Percentiles rank a stretch among this genome's conserved stretches.
phyloP scores from a whole-genome alignment of 1,139 yeast species.

The Schizosaccharomyces versatilis region DNA sequence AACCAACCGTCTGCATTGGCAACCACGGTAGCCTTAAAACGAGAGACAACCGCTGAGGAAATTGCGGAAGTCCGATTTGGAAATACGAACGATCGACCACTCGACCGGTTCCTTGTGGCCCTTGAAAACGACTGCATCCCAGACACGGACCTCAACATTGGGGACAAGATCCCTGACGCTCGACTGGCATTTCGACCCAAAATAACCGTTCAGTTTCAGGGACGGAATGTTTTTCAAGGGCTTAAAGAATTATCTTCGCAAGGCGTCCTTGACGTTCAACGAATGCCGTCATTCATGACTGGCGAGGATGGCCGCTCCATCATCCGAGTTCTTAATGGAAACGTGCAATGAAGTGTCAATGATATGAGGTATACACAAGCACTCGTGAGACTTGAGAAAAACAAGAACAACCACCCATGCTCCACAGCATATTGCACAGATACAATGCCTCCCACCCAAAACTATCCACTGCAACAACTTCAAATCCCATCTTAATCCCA shows the following conservation, averaged over 20 bases:
- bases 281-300: constrained; percentile 54
- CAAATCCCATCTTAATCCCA: too few relatives aligned
- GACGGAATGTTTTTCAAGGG: constrained; percentile 66
- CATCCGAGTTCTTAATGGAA: neutral
- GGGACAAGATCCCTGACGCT: neutral
- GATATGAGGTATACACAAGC: neutral
- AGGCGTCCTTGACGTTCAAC: constrained; percentile 31
- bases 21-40: neutral
- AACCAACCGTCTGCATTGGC: constrained; percentile 1
- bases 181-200: constrained; percentile 19
- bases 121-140: constrained; percentile 18
- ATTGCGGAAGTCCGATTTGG: constrained; percentile 1
- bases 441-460: too few relatives aligned
- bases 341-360: neutral
- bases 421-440: too few relatives aligned
- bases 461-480: too few relatives aligned
- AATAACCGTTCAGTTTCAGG: constrained; percentile 31
- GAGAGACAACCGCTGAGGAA: neutral
- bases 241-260: constrained; percentile 45
- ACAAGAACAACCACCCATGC: too few relatives aligned
- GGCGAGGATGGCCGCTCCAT: constrained; percentile 31
- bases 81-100: constrained; percentile 30
- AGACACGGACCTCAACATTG: constrained; percentile 5
- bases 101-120: constrained; percentile 29
- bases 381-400: too few relatives aligned